Conservation (phyloP, 306 rosid species). For the Acmispon strigosus region DNA sequence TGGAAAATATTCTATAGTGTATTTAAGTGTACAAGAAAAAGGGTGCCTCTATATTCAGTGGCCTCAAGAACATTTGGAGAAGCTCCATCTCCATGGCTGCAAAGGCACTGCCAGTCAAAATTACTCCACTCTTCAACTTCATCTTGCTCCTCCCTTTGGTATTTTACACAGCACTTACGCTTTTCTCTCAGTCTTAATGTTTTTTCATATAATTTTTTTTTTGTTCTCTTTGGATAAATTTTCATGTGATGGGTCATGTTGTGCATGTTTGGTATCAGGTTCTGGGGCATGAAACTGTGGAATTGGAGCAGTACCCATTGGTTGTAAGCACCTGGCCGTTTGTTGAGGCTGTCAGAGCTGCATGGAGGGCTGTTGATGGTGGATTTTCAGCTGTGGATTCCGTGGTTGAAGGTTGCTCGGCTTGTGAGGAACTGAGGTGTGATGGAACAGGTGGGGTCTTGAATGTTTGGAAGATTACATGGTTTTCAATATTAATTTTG, state of each 20-base stretch:
- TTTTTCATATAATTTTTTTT: neutral
- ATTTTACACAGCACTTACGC: neutral
- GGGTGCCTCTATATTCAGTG: neutral
- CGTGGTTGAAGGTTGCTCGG: constrained; percentile 83
- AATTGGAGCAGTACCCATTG: constrained; percentile 44
- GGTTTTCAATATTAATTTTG: neutral
- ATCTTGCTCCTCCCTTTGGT: constrained; percentile 27
- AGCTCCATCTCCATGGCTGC: constrained; percentile 4
- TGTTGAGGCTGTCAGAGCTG: constrained; percentile 80
- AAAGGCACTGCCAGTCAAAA: neutral
- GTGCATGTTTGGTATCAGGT: constrained; percentile 31
- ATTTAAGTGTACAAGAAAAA: too few relatives aligned
- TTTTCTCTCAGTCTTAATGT: neutral
- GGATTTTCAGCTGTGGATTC: constrained; percentile 83
- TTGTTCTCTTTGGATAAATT: neutral
- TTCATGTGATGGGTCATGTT: neutral
- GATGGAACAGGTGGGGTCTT: constrained; percentile 80
- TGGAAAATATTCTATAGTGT: too few relatives aligned
- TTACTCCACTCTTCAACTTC: neutral
- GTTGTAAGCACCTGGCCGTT: constrained; percentile 97
- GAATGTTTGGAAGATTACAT: neutral
- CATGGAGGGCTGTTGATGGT: constrained; percentile 67
- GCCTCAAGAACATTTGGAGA: neutral
- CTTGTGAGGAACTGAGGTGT: constrained; percentile 85
- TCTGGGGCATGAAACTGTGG: constrained; percentile 35